phyloP scores from a whole-genome alignment of 371 early-diverging fungal genomes.

The Coemansia sp. region DNA sequence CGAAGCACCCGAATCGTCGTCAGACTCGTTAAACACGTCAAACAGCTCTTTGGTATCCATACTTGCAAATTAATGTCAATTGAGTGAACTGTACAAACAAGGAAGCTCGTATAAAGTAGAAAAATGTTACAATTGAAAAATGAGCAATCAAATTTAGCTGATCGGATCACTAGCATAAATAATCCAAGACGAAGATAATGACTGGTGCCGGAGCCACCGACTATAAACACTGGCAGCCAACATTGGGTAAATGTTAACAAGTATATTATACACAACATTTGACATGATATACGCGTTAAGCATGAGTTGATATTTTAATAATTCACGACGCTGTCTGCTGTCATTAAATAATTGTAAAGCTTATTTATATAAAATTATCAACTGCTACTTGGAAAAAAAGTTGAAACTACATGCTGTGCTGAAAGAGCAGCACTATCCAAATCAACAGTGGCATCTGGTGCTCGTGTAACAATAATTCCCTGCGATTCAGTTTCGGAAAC shows the following conservation, averaged over 20 bases:
- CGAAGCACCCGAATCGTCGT: neutral
- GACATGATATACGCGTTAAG: too few species aligned
- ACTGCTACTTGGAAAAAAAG: neutral
- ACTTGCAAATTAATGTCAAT: neutral
- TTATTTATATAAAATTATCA: neutral
- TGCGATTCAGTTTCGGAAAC: neutral
- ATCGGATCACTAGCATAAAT: too few species aligned
- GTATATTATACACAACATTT: too few species aligned
- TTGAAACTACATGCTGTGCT: neutral
- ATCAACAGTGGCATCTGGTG: slow-evolving; percentile 15
- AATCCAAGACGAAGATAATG: too few species aligned
- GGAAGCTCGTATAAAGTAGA: too few species aligned
- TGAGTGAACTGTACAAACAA: too few species aligned
- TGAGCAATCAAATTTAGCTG: slow-evolving; percentile 40
- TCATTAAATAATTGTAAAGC: too few species aligned
- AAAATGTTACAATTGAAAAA: slow-evolving; percentile 42
- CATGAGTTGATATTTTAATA: too few species aligned
- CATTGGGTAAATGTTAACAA: too few species aligned
- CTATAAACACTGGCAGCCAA: too few species aligned
- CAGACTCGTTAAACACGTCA: neutral
- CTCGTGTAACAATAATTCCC: neutral
- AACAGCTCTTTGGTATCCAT: neutral
- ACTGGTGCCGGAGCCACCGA: too few species aligned
- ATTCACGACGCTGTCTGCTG: too few species aligned
- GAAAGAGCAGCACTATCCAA: slow-evolving; percentile 19